These are phyloP conservation scores for Phlebiopsis gigantea DNA, from an alignment of 768 basidiomycete genomes.

Conservation along the genomic window DNA sequence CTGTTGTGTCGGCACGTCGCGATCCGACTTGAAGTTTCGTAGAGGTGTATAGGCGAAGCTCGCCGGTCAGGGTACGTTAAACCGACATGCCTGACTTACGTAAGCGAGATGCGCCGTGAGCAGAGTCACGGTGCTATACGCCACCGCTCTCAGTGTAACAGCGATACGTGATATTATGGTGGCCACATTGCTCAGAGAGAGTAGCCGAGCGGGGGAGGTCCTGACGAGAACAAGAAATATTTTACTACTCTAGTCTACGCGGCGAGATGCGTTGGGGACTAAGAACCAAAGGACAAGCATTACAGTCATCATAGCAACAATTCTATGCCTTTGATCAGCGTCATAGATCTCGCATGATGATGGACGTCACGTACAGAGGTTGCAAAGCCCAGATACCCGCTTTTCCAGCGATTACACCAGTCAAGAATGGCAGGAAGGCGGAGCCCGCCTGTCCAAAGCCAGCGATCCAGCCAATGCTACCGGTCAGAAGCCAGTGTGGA, in stretches of 20 bases:
- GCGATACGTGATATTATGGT: no score
- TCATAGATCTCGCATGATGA: background rate
- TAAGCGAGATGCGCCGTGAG: no score
- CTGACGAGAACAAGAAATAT: no score
- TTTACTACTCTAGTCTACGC: slow-evolving; percentile 13
- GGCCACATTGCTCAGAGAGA: no score
- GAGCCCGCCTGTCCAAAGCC: slow-evolving; percentile 48
- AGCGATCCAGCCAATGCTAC: slow-evolving; percentile 45
- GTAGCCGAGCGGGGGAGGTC: no score
- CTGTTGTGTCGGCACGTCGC: background rate
- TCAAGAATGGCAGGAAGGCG: slow-evolving; percentile 46
- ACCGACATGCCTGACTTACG: background rate
- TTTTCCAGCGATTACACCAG: slow-evolving; percentile 37
- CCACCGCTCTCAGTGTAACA: no score
- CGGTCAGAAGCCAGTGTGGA: slow-evolving; percentile 38
- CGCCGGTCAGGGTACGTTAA: background rate
- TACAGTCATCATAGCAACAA: slow-evolving; percentile 15
- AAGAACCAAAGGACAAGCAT: slow-evolving; percentile 15
- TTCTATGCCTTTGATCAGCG: background rate
- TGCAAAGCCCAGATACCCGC: slow-evolving; percentile 41
- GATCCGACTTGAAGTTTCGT: background rate
- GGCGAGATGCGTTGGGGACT: slow-evolving; percentile 11
- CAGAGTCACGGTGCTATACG: no score
- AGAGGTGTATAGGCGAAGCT: background rate
- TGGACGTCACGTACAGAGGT: slow-evolving; percentile 40